Base-by-base conservation (phyloP, 768 basidiomycete species). In the Mycena maculata region DNA sequence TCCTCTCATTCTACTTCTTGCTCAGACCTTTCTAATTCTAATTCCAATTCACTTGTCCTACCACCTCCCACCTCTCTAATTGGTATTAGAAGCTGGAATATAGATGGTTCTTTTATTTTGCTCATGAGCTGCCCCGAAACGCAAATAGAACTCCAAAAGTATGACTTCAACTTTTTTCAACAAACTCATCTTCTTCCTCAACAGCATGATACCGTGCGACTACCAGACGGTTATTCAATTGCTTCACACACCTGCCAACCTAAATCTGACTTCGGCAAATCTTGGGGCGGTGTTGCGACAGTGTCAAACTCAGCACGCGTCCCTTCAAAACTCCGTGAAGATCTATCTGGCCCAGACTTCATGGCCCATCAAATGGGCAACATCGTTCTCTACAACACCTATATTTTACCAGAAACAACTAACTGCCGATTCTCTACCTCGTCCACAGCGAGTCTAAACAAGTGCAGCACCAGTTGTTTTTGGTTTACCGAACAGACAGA, bases 61-160 rank as follows among this genome's bases (percentile, higher is more conserved):
- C 44, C 23, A n/a, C 1, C 28, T 45, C 3, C 23, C 13, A 36
- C 57, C 13, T 15, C 28, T 30, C 9, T 57, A 27, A 57, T 57
- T 10, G 31, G 20, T 18, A 27, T 59, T 20, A 59, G 28, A 48
- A 59, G 57, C 28, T 59, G 57, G 57, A 59, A 59, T 59, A 59
- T 38, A 31, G 31, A 59, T 38, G 57, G 57, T 22, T 31, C 31
- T 36, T 59, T 36, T 27, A 15, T 31, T 31, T 30, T 59, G 2
- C 45, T 36, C 3, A 59, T 59, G 57, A 59, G 57, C 57, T 59
- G 57, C 57, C 57, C 57, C 3, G 57, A 59, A 36, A 33, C 42
- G 11, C 55, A 38, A 20, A 23, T 13, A 31, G 57, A 47, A 25
- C 42, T 59, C 9, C 8, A 23, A 31, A 33, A 31, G n/a, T 59